Percentiles rank a stretch among this genome's conserved stretches.
Evolutionary conservation across 805 yeast species (phyloP).

Genomic region (Starmera caribaea): DNA sequence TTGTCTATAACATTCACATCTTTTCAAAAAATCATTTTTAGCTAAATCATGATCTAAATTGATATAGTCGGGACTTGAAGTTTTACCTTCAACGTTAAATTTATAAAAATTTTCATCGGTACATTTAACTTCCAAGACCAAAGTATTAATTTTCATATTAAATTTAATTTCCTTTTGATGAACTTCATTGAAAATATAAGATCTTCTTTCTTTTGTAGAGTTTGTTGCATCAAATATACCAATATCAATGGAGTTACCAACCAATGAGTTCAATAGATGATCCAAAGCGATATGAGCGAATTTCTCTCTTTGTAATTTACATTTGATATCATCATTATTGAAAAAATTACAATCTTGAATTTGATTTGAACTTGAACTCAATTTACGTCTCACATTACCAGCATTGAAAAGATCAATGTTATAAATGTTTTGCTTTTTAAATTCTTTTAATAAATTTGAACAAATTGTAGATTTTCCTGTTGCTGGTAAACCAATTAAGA

Average conservation of each 20-base stretch:
- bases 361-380: conserved; percentile 26
- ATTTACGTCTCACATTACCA: conserved; percentile 55
- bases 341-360: conserved; percentile 24
- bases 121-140: conserved; percentile 53
- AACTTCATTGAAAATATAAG: conserved; percentile 11
- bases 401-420: conserved; percentile 53
- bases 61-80: conserved; percentile 51
- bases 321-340: conserved; percentile 32
- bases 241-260: conserved; percentile 34
- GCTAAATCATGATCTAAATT: conserved; percentile 42
- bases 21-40: conserved; percentile 46
- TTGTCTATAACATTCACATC: conserved; percentile 41
- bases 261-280: conserved; percentile 32
- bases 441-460: conserved; percentile 41
- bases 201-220: conserved; percentile 36
- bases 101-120: conserved; percentile 39
- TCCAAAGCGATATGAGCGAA: conserved; percentile 45
- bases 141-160: conserved; percentile 31
- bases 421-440: conserved; percentile 10
- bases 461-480: conserved; percentile 70
- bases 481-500: conserved; percentile 72
- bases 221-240: conserved; percentile 57
- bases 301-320: conserved; percentile 34
- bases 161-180: conserved; percentile 13
- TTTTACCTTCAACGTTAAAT: conserved; percentile 56